Evolutionary conservation across 148 eudicot genomes (phyloP), one percentile per base, ranked within the genome.

Genomic region (Amaranthus cruentus): DNA sequence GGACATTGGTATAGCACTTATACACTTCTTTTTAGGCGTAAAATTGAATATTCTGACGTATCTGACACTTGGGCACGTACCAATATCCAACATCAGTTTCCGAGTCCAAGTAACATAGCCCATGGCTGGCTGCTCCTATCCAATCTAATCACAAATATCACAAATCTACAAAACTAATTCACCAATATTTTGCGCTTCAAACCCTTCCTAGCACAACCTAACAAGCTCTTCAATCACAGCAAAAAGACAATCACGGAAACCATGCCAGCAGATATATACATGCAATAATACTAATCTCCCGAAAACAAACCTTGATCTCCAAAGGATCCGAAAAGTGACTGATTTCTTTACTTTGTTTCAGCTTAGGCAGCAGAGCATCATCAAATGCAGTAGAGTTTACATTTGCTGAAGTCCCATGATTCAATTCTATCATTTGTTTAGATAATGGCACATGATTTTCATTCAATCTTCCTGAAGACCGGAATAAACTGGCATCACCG

Each of bases 371-470:
- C 71, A 28, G 66, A 21, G 74, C 55, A 57, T 8, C 48, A 58
- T 21, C 72, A 28, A 68, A 47, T 13, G 58, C 12, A 43, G 73
- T 55, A 64, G 70, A 51, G 18, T 51, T 44, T 70, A 68, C 55
- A 66, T 48, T 62, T 57, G 9, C 10, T 53, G 49, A 14, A 7
- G 62, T 62, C 56, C 65, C 77, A 62, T 69, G 43, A 65, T 60
- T 58, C 44, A 73, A 43, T 61, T 49, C 65, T 14, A 73, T 70
- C 52, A 13, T 53, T 54, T 66, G 61, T 58, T 38, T 74, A 44
- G 77, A 81, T 66, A 77, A 48, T 62, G 63, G 75, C 7, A 60
- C 61, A 69, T 73, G 64, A 64, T 81, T 82, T 74, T 82, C 82
- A 65, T 74, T 77, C 42, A 55, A 53, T 71, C 72, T 82, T 68